Evolutionary conservation across 1,284 basidiomycete species (phyloP), one percentile per base, ranked within the genome.

Genomic region (Lentinula novae-zelandiae): DNA sequence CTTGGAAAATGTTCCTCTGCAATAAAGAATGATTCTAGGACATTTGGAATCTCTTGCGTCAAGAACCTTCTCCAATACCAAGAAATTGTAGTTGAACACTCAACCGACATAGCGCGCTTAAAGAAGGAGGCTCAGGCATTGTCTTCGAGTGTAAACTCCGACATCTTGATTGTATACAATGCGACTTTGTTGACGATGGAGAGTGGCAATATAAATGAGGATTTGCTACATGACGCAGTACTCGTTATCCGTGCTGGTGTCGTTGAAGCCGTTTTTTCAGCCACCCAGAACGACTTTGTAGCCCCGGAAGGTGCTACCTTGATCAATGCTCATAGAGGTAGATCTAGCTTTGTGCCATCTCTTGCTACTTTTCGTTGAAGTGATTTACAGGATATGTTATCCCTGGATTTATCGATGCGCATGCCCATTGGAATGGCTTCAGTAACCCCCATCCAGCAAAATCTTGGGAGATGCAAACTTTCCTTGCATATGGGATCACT

Each of bases 401-500:
- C 4, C 88, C 88, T 17, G 87, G 87, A 1, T 89, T 87, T 67
- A 84, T 90, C 59, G 87, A 90, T 62, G 84, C 53, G 5, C 60
- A 61, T 53, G 88, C 88, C 3, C 88, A 90, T 63, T 90, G 88
- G 88, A 68, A 72, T 42, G 85, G 85, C 0, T 82, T 81, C 61
- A 64, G 50, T 0, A 78, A 76, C 38, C 73, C 75, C 44, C 81
- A 82, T 65, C 87, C 88, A 0, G 77, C 86, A 3, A 78, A 77
- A 53, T 88, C 87, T 2, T 90, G 87, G 87, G 87, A 90, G 66
- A 76, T 87, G 74, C 80, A 87, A 68, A 82, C 86, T 0, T 89
- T 90, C 80, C 78, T 90, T 38, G 85, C 87, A 0, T 89, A 88
- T 65, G 88, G 88, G 15, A 80, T 90, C 5, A 90, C 88, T 0